Percentiles rank a stretch among this genome's conserved stretches.
phyloP scores from a whole-genome alignment of 2,329 filamentous ascomycete genomes.

The Penicillium sclerotiorum region DNA sequence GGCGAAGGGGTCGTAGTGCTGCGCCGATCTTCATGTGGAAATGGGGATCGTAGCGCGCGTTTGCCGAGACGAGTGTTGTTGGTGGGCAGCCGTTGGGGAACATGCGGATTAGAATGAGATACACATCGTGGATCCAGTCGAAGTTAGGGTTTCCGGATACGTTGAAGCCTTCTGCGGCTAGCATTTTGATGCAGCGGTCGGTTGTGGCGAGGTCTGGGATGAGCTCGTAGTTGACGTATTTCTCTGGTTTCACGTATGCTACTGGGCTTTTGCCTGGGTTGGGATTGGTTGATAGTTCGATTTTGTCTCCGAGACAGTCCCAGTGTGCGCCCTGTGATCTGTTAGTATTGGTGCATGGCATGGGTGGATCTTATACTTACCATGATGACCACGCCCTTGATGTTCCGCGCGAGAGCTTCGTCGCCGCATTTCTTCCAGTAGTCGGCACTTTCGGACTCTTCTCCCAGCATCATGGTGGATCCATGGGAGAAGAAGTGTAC shows the following conservation, averaged over 20 bases:
- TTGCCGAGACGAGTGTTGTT: slow-evolving; percentile 62
- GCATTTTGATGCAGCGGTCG: slow-evolving; percentile 53
- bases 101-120: slow-evolving; percentile 69
- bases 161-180: slow-evolving; percentile 57
- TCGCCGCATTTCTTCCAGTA: slow-evolving; percentile 70
- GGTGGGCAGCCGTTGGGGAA: slow-evolving; percentile 67
- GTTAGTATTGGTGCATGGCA: not conserved
- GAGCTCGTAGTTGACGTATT: slow-evolving; percentile 65
- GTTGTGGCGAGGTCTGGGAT: slow-evolving; percentile 61
- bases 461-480: slow-evolving; percentile 72
- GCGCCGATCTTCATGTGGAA: slow-evolving; percentile 61
- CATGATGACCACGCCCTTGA: slow-evolving; percentile 69
- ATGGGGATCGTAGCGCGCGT: slow-evolving; percentile 59
- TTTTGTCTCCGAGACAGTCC: slow-evolving; percentile 58
- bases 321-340: slow-evolving; percentile 62
- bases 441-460: slow-evolving; percentile 61
- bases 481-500: slow-evolving; percentile 72
- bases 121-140: slow-evolving; percentile 74
- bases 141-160: slow-evolving; percentile 58
- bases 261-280: slow-evolving; percentile 64
- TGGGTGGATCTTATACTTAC: slow-evolving; percentile 34
- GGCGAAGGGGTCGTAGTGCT: slow-evolving; percentile 58
- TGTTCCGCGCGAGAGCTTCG: slow-evolving; percentile 59
- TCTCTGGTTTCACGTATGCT: slow-evolving; percentile 66
- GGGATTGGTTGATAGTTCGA: slow-evolving; percentile 65